A percentile compares a stretch with the other conserved stretches of the same genome.
Conservation (phyloP, 148 eudicot species). For the Arbutus unedo region DNA sequence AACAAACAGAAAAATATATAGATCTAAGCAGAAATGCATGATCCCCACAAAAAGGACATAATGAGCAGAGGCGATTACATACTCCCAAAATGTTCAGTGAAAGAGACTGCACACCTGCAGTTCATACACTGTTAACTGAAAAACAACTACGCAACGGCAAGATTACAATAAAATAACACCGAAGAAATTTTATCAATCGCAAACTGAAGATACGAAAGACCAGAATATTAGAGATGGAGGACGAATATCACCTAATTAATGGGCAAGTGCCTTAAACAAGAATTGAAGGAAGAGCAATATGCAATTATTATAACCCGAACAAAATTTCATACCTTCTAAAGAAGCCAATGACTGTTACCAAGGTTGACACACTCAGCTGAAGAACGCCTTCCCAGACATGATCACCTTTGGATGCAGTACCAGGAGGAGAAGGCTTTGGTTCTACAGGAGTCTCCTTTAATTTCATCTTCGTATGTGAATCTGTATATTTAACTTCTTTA, state of each 20-base stretch:
- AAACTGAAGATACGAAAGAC: neutral
- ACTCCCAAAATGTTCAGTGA: neutral
- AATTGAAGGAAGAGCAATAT: neutral
- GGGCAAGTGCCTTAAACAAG: neutral
- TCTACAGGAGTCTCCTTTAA: conserved; percentile 25
- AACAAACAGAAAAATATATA: neutral
- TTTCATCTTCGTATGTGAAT: conserved; percentile 28
- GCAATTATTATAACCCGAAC: neutral
- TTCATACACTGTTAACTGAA: neutral
- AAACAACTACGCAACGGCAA: neutral
- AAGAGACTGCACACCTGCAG: neutral
- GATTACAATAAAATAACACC: neutral
- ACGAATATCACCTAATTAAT: neutral
- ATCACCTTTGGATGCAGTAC: conserved; percentile 33
- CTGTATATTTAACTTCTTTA: conserved; percentile 27
- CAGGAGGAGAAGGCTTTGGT: conserved; percentile 22
- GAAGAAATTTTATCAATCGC: neutral
- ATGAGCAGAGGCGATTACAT: neutral
- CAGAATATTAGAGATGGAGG: neutral
- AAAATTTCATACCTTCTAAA: conserved; percentile 54
- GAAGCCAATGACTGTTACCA: conserved; percentile 49
- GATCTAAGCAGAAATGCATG: neutral
- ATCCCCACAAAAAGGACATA: neutral
- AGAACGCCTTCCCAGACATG: conserved; percentile 73
- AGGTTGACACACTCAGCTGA: conserved; percentile 63